phyloP scores from a whole-genome alignment of 176 grass and related monocot genomes.

The Avena insularis region DNA sequence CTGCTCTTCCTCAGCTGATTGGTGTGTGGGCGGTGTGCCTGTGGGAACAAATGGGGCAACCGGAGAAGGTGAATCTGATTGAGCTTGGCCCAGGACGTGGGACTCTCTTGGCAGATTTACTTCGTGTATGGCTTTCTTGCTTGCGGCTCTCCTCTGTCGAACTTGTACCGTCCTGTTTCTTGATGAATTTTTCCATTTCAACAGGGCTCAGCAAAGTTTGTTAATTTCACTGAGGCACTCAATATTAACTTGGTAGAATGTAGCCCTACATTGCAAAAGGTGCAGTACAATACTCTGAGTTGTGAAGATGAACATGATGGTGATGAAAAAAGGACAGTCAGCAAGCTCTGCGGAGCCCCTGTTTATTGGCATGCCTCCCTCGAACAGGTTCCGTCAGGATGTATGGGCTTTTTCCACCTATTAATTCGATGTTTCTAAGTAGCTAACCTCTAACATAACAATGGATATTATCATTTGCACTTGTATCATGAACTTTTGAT shows the following conservation, averaged over 20 bases:
- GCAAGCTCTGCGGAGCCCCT: slow-evolving; percentile 64
- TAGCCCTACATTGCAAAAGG: slow-evolving; percentile 74
- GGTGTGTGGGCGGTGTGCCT: slow-evolving; percentile 91
- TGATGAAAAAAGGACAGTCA: slow-evolving; percentile 65
- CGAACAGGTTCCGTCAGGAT: slow-evolving; percentile 94
- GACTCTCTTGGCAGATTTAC: slow-evolving; percentile 89
- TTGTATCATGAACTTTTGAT: neutral
- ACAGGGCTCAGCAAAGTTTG: slow-evolving; percentile 86
- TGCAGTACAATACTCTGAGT: slow-evolving; percentile 82
- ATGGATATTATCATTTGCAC: neutral
- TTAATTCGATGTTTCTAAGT: slow-evolving; percentile 38
- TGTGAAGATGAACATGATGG: slow-evolving; percentile 62
- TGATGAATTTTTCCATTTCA: slow-evolving; percentile 28
- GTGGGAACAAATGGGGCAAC: slow-evolving; percentile 92
- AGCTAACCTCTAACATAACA: neutral
- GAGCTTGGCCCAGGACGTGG: slow-evolving; percentile 94
- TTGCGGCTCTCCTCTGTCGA: neutral
- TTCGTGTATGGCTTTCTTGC: slow-evolving; percentile 59
- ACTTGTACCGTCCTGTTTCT: slow-evolving; percentile 26
- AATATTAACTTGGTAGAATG: slow-evolving; percentile 95
- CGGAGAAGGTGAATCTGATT: slow-evolving; percentile 81
- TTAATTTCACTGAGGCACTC: slow-evolving; percentile 74
- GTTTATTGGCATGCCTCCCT: slow-evolving; percentile 80
- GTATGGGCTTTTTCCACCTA: slow-evolving; percentile 57
- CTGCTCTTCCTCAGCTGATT: slow-evolving; percentile 65